Evolutionary conservation across 306 rosid genomes (phyloP).

Genomic region (Carpinus fangiana): DNA sequence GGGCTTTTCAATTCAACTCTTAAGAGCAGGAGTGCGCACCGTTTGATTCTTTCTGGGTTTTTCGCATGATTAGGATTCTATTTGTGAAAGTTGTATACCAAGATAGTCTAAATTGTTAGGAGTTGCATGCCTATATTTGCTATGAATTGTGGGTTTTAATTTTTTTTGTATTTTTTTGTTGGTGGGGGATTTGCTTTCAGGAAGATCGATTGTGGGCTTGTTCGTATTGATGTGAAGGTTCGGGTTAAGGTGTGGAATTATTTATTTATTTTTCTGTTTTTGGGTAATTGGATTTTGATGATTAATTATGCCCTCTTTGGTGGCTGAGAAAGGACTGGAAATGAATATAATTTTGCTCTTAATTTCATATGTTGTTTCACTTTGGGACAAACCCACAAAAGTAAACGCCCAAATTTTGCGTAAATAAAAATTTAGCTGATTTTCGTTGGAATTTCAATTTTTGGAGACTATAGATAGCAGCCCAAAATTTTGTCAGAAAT

Average conservation of each 20-base stretch:
- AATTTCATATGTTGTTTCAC: neutral
- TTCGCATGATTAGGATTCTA: slow-evolving; percentile 10
- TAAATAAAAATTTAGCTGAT: neutral
- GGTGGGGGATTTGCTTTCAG: slow-evolving; percentile 22
- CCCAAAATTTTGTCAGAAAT: neutral
- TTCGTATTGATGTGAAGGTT: slow-evolving; percentile 43
- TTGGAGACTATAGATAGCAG: neutral
- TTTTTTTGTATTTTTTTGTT: no score
- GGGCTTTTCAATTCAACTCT: slow-evolving; percentile 15
- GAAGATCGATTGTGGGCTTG: slow-evolving; percentile 32
- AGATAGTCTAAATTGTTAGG: neutral
- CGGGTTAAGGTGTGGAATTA: slow-evolving; percentile 47
- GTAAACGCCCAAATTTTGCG: neutral
- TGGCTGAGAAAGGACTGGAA: slow-evolving; percentile 10
- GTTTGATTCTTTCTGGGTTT: neutral
- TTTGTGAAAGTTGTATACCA: neutral
- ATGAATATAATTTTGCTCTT: neutral
- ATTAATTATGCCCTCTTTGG: slow-evolving; percentile 24
- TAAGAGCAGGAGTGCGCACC: slow-evolving; percentile 5
- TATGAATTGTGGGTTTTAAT: slow-evolving; percentile 9
- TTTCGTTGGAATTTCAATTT: slow-evolving; percentile 22
- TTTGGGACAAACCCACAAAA: neutral
- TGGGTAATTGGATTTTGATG: slow-evolving; percentile 24
- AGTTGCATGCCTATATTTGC: slow-evolving; percentile 13
- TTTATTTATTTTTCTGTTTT: neutral